These are phyloP conservation scores for Ophiostoma piceae DNA, from an alignment of 2,329 filamentous ascomycete species.

Conservation along the genomic window DNA sequence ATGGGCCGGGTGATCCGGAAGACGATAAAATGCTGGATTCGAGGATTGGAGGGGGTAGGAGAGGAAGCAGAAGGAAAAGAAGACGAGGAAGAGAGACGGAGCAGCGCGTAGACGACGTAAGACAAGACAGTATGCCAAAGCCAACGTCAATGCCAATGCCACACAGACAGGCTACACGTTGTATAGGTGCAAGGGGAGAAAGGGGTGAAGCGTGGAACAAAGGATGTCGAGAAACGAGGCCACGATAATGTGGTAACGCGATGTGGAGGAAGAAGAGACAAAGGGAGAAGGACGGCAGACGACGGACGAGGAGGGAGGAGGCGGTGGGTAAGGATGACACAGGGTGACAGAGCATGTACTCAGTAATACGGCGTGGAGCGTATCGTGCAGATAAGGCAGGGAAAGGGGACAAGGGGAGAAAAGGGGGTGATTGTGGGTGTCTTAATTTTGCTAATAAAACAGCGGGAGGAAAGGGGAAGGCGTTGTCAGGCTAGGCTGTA, in stretches of 20 bases:
- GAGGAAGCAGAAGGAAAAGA: neutral
- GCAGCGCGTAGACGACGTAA: conserved; percentile 1
- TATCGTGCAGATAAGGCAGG: conserved; percentile 12
- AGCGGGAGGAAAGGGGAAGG: conserved; percentile 22
- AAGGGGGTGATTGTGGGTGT: conserved; percentile 16
- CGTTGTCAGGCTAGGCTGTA: conserved; percentile 7
- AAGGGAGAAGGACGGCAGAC: neutral
- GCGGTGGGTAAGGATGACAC: conserved; percentile 7
- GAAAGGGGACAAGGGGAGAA: conserved; percentile 12
- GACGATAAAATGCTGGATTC: conserved; percentile 12
- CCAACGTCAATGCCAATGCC: neutral
- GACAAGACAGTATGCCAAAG: conserved; percentile 4
- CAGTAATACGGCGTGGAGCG: neutral
- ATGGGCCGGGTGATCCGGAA: neutral
- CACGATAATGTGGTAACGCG: neutral
- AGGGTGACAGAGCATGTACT: neutral
- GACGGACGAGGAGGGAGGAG: conserved; percentile 10
- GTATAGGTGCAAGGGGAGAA: neutral
- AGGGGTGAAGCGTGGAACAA: conserved; percentile 1
- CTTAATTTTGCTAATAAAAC: conserved; percentile 19
- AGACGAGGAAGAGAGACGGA: neutral
- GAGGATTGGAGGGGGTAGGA: neutral
- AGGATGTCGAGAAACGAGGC: conserved; percentile 3
- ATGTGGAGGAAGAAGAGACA: neutral
- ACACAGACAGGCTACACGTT: neutral